phyloP scores from a whole-genome alignment of 768 basidiomycete species.

The Lenzites betulinus region DNA sequence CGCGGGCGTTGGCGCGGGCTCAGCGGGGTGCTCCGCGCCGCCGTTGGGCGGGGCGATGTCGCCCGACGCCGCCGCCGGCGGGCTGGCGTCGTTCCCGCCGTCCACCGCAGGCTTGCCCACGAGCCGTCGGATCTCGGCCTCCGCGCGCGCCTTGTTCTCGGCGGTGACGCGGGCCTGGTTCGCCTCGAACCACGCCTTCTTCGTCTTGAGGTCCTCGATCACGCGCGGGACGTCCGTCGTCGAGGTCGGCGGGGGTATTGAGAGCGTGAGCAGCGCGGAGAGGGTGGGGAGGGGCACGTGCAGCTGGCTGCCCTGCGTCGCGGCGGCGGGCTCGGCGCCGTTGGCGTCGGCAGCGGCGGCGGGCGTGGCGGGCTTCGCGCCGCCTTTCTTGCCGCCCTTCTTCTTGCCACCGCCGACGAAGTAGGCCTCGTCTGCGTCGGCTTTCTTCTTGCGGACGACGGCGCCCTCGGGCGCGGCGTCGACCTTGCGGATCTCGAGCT shows the following conservation, averaged over 20 bases:
- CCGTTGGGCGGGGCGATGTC: constrained; percentile 43
- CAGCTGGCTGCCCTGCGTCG: constrained; percentile 46
- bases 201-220: constrained; percentile 87
- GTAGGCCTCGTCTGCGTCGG: constrained; percentile 78
- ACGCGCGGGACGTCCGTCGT: constrained; percentile 77
- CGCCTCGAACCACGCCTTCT: constrained; percentile 93
- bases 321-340: constrained; percentile 22
- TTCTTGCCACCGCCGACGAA: constrained; percentile 67
- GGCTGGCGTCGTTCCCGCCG: constrained; percentile 30
- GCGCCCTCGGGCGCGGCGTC: constrained; percentile 67
- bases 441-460: constrained; percentile 89
- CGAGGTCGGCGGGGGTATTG: constrained; percentile 87
- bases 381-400: constrained; percentile 65
- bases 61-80: constrained; percentile 26
- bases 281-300: constrained; percentile 87
- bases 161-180: constrained; percentile 83
- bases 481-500: constrained; percentile 84
- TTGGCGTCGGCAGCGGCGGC: constrained; percentile 9
- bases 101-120: constrained; percentile 39
- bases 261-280: constrained; percentile 81
- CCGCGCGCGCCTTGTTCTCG: constrained; percentile 80
- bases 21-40: constrained; percentile 44
- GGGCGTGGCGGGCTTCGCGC: constrained; percentile 31
- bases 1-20: constrained; percentile 46
- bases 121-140: constrained; percentile 72